Conservation (phyloP, 805 yeast species). For the Starmerella floris region DNA sequence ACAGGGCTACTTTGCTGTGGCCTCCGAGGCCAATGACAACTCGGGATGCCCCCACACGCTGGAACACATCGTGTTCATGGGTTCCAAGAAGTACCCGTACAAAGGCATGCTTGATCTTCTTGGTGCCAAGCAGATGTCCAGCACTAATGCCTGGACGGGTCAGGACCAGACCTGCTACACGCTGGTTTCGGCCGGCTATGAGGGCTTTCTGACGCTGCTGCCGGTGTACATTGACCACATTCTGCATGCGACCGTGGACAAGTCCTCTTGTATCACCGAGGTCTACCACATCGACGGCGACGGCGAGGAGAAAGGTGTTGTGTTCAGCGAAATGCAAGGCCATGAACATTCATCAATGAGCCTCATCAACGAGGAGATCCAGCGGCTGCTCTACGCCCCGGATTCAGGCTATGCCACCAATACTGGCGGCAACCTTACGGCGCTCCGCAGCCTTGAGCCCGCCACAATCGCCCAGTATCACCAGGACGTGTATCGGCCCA, state of each 20-base stretch:
- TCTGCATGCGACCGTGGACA: conserved; percentile 70
- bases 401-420: conserved; percentile 80
- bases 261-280: conserved; percentile 83
- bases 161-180: conserved; percentile 94
- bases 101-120: conserved; percentile 81
- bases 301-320: conserved; percentile 90
- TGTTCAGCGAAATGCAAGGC: conserved; percentile 93
- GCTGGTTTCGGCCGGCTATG: conserved; percentile 88
- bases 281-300: conserved; percentile 88
- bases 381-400: conserved; percentile 29
- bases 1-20: conserved; percentile 90
- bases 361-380: conserved; percentile 31
- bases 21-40: conserved; percentile 77
- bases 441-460: conserved; percentile 58
- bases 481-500: conserved; percentile 56
- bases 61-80: conserved; percentile 91
- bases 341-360: conserved; percentile 66
- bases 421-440: conserved; percentile 80
- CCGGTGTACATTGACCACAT: conserved; percentile 88
- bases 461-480: conserved; percentile 71
- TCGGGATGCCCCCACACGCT: conserved; percentile 91
- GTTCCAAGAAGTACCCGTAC: conserved; percentile 75
- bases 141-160: conserved; percentile 94
- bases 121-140: conserved; percentile 70
- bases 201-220: conserved; percentile 68